Evolutionary conservation across 1,139 yeast genomes (phyloP), one percentile per base, ranked within the genome.

Genomic region (Wickerhamomyces sp.): DNA sequence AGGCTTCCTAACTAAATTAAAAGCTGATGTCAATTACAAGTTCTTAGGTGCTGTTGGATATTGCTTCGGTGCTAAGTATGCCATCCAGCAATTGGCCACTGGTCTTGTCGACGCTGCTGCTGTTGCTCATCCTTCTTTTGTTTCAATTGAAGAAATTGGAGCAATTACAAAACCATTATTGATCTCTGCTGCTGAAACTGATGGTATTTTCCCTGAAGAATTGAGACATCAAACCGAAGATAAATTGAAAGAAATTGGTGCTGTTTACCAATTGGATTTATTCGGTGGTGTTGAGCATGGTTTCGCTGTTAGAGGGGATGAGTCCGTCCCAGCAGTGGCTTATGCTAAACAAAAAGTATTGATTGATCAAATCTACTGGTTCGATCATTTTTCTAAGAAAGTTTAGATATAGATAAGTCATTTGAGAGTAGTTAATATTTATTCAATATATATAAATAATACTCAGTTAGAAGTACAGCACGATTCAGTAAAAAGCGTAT

Each of bases 11-110:
- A 48, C 53, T 2, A 54, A 57, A 3, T 60, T 81, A 44, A 71
- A 67, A 45, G 51, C 56, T 26, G 75, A 72, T 40, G 59, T 63
- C 39, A 58, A 65, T 5, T 82, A 86, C 10, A 64, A 71, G 41
- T 78, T 70, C 49, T 46, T 82, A 21, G 80, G 72, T 37, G 77
- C 78, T 16, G 64, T 83, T 40, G 96, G 96, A 16, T 81, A 86
- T 69, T 89, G 96, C 65, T 88, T 71, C 52, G 96, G 96, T 54
- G 96, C 89, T 37, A 82, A 80, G 60, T 79, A 67, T 48, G 78
- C 73, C 22, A 56, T 82, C 36, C 77, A 72, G 43, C 71, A 81
- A 41, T 63, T 82, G 37, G 63, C 74, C 2, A n/a, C 56, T 20
- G 81, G 81, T 18, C 50, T 62, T 13, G 64, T 67, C 13, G 73